Conservation (phyloP, 1,139 yeast species). For the Saccharomycopsis hybrid region DNA sequence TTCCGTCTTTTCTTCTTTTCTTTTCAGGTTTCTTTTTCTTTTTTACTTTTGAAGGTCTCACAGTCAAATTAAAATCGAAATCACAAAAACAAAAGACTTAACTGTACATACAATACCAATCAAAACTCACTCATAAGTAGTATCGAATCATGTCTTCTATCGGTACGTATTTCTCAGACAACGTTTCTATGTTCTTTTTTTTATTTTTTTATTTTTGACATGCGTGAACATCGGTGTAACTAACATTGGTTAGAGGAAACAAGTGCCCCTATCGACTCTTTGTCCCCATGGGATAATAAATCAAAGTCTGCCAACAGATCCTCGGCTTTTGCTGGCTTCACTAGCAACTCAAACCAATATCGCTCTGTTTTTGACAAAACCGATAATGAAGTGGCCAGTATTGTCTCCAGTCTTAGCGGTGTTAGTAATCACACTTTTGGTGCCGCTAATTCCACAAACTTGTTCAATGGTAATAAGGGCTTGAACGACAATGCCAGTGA, state of each 20-base stretch:
- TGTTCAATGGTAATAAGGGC: slow-evolving; percentile 3
- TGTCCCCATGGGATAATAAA: slow-evolving; percentile 6
- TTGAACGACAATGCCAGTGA: slow-evolving; percentile 21
- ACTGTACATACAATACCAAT: no score
- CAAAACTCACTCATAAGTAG: no score
- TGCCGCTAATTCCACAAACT: slow-evolving; percentile 21
- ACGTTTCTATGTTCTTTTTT: no score
- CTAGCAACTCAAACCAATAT: slow-evolving; percentile 27
- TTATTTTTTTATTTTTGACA: no score
- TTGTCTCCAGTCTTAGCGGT: slow-evolving; percentile 32
- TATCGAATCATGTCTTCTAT: background rate
- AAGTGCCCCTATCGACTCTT: no score
- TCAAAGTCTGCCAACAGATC: background rate
- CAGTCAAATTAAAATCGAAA: no score
- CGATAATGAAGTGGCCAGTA: slow-evolving; percentile 44
- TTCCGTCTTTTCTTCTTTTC: background rate
- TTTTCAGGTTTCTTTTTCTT: background rate
- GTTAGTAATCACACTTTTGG: slow-evolving; percentile 25
- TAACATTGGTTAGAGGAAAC: no score
- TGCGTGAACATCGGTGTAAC: no score
- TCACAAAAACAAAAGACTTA: no score
- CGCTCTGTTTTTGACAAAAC: slow-evolving; percentile 35
- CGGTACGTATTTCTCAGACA: background rate
- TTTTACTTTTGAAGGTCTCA: background rate
- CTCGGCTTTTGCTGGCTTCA: slow-evolving; percentile 11